A percentile compares a stretch with the other conserved stretches of the same genome.
These are phyloP conservation scores for Heritiera fomes DNA, from an alignment of 345 rosid genomes.

Conservation along the genomic window DNA sequence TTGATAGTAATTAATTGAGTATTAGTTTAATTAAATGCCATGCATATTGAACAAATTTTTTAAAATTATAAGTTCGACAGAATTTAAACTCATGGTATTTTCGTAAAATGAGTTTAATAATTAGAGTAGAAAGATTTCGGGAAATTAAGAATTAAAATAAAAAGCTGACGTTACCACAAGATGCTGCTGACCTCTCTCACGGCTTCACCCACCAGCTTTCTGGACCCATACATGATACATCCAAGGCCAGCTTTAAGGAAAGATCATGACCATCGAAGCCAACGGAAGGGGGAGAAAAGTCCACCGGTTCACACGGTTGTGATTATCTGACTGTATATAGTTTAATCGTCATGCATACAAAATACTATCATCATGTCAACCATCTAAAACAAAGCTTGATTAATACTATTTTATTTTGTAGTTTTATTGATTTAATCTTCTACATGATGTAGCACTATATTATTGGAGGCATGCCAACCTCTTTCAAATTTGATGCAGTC, in stretches of 20 bases:
- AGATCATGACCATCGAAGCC: slow-evolving; percentile 24
- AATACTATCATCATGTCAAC: background rate
- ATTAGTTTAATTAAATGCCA: too few relatives aligned
- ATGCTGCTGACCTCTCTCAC: background rate
- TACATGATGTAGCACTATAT: slow-evolving; percentile 13
- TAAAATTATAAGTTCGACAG: too few relatives aligned
- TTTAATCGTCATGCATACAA: background rate
- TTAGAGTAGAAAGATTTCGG: too few relatives aligned
- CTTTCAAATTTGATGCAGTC: slow-evolving; percentile 17
- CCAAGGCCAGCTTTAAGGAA: slow-evolving; percentile 22
- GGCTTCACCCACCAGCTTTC: slow-evolving; percentile 14
- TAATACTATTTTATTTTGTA: background rate
- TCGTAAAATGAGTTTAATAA: too few relatives aligned
- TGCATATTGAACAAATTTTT: too few relatives aligned
- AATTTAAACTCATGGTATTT: too few relatives aligned
- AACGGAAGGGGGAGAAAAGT: slow-evolving; percentile 3
- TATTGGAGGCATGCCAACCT: slow-evolving; percentile 23
- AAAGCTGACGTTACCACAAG: too few relatives aligned
- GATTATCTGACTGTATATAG: background rate
- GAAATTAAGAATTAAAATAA: too few relatives aligned
- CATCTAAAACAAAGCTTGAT: background rate
- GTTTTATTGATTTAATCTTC: slow-evolving; percentile 24
- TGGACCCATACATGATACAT: slow-evolving; percentile 1
- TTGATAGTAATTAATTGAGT: too few relatives aligned
- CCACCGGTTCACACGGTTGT: slow-evolving; percentile 15